phyloP scores from a whole-genome alignment of 345 rosid species.

The Isatis tinctoria region DNA sequence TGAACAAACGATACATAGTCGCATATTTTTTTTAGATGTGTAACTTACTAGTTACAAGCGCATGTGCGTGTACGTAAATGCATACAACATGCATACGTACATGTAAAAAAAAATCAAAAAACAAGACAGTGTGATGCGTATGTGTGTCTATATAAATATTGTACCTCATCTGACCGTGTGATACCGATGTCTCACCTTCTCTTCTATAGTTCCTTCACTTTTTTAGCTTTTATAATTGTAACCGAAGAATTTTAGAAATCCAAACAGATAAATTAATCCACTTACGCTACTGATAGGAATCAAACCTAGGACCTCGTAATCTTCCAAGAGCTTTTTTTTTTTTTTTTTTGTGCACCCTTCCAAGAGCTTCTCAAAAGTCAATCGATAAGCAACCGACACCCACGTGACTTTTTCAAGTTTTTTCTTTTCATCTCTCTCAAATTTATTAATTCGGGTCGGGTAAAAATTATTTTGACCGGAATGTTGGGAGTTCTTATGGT shows the following conservation, averaged over 20 bases:
- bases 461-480: not conserved
- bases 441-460: not conserved
- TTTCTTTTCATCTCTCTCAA: not conserved
- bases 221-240: not conserved
- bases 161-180: conserved; percentile 25
- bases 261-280: not conserved
- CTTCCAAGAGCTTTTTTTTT: too few relatives aligned
- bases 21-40: not conserved
- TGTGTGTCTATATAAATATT: conserved; percentile 2
- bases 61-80: conserved; percentile 19
- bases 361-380: not conserved
- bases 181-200: conserved; percentile 28
- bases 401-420: not conserved
- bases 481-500: not conserved
- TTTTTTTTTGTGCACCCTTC: too few relatives aligned
- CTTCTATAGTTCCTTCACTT: conserved; percentile 12
- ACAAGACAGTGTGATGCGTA: conserved; percentile 9
- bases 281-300: not conserved
- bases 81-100: conserved; percentile 29
- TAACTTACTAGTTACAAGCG: conserved; percentile 2
- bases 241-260: not conserved
- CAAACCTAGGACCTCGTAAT: not conserved
- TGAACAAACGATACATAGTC: not conserved
- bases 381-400: not conserved
- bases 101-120: conserved; percentile 14